Conservation (phyloP, 495 filamentous ascomycete species). For the Hypoxylon crocopeplum region DNA sequence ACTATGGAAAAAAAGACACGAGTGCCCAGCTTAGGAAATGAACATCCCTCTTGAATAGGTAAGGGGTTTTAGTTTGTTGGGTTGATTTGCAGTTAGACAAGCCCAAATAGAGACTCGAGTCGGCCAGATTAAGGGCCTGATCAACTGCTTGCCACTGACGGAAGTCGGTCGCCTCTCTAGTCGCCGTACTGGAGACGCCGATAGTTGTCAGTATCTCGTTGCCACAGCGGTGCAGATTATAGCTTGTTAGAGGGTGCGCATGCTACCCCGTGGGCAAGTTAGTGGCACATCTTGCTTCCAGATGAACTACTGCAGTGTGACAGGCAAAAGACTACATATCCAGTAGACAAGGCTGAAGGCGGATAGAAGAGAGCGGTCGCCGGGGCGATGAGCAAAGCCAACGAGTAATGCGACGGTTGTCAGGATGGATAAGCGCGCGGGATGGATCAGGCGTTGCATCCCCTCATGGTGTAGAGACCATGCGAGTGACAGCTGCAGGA, state of each 20-base stretch:
- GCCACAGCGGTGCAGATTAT: slow-evolving; percentile 14
- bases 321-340: slow-evolving; percentile 29
- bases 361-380: slow-evolving; percentile 1
- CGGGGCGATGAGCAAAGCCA: background rate
- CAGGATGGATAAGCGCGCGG: slow-evolving; percentile 23
- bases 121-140: slow-evolving; percentile 6
- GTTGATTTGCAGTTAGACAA: slow-evolving; percentile 23
- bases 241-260: slow-evolving; percentile 15
- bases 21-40: slow-evolving; percentile 7
- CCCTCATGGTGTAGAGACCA: slow-evolving; percentile 3
- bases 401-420: slow-evolving; percentile 2
- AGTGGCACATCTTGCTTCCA: slow-evolving; percentile 29
- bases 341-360: slow-evolving; percentile 34
- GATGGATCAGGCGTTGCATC: slow-evolving; percentile 22
- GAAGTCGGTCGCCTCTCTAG: slow-evolving; percentile 4
- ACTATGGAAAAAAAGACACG: slow-evolving; percentile 8
- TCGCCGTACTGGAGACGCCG: slow-evolving; percentile 1
- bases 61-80: slow-evolving; percentile 7
- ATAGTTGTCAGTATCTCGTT: slow-evolving; percentile 8
- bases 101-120: background rate
- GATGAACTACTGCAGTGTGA: slow-evolving; percentile 39
- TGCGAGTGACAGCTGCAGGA: slow-evolving; percentile 31
- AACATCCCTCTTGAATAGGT: slow-evolving; percentile 2
- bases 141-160: slow-evolving; percentile 22
- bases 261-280: slow-evolving; percentile 15